phyloP scores from a whole-genome alignment of 129 eudicot species.

The Scalesia atractyloides region DNA sequence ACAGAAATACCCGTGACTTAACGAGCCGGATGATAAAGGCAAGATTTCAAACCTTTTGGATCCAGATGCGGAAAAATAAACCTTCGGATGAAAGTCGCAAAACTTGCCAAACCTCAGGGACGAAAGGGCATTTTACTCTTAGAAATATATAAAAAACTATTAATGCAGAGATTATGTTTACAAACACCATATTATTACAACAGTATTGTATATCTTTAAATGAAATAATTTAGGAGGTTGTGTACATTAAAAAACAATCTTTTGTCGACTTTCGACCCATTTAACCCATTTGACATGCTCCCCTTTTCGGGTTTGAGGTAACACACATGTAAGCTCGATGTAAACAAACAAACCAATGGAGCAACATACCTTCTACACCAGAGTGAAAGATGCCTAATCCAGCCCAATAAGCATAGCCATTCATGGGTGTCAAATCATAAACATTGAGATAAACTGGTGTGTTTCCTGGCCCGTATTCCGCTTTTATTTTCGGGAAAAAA shows the following conservation, averaged over 20 bases:
- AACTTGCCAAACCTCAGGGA: too few relatives aligned
- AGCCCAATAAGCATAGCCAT: conserved; percentile 73
- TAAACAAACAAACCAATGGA: background rate
- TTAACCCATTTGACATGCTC: background rate
- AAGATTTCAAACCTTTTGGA: too few relatives aligned
- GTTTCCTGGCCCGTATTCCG: conserved; percentile 54
- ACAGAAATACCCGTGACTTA: too few relatives aligned
- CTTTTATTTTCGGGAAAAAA: conserved; percentile 61
- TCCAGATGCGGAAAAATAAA: too few relatives aligned
- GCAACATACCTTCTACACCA: conserved; percentile 67
- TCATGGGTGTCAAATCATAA: conserved; percentile 70
- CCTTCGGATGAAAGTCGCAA: too few relatives aligned
- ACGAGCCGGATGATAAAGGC: too few relatives aligned
- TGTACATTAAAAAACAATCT: background rate
- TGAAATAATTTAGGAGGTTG: background rate
- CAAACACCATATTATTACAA: background rate
- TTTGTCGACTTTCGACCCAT: background rate
- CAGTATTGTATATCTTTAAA: background rate
- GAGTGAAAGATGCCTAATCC: conserved; percentile 74
- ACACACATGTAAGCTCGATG: background rate
- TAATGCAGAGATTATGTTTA: too few relatives aligned
- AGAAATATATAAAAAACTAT: too few relatives aligned
- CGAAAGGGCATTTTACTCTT: too few relatives aligned
- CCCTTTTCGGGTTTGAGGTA: background rate
- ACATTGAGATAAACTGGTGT: conserved; percentile 75